Base-by-base conservation (phyloP, 2,329 filamentous ascomycete genomes). In the Diaporthe citri region DNA sequence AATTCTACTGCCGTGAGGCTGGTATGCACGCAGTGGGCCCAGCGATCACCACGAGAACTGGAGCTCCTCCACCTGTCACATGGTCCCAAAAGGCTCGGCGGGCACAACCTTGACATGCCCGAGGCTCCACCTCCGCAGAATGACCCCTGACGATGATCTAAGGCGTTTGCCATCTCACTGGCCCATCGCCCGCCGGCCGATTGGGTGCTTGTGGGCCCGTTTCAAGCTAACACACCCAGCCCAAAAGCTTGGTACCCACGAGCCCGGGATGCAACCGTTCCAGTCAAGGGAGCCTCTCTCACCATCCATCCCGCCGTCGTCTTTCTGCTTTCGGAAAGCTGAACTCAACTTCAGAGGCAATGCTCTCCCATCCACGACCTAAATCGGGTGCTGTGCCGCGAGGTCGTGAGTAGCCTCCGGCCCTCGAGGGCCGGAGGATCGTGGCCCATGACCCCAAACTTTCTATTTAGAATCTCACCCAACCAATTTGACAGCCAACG, bases 191-290 rank as follows among this genome's bases (percentile, higher is more conserved):
- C 15, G 62, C 62, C 43, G 4, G 46, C 31, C 7, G 28, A 28
- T n/a, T 41, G 64, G 20, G 13, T 52, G 20, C 15, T 41, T 69
- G 64, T 52, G 48, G 64, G 48, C 46, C 48, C 48, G 64, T 69
- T 55, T 69, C 64, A 69, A 55, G 64, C 64, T 69, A 55, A 13
- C 43, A 36, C 43, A 20, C 2, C 34, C 48, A 41, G 64, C 64
- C 64, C 48, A 69, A 69, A 69, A 69, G 64, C 64, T 69, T 69
- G 64, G 64, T 55, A 69, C 15, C 64, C 64, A 39, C 31, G 64
- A 67, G 64, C 64, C 64, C 48, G 48, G 64, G 64, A 69, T 69
- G 64, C 64, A 41, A 69, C 64, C 64, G 64, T 67, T 51, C 46
- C 46, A 67, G 64, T 67, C 46, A 28, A 46, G 46, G 43, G 48